Evolutionary conservation across 1,284 basidiomycete species (phyloP).

Genomic region (Cutaneotrichosporon sp.): DNA sequence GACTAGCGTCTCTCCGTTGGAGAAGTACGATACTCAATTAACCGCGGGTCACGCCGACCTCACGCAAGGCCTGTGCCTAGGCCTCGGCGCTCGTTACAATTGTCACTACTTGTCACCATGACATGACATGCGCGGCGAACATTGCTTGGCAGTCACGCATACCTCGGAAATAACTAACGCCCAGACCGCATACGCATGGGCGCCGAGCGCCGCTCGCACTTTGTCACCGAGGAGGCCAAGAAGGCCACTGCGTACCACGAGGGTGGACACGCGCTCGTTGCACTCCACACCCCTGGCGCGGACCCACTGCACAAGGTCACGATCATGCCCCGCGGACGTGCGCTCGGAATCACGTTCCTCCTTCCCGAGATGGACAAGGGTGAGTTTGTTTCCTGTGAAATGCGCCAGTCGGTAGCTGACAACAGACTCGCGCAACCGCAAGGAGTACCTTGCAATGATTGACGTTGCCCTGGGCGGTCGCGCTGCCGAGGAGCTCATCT

Average conservation of each 20-base stretch:
- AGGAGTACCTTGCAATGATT: constrained; percentile 58
- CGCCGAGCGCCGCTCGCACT: constrained; percentile 82
- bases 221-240: constrained; percentile 79
- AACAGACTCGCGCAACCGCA: constrained; percentile 49
- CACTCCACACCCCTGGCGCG: constrained; percentile 85
- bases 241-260: constrained; percentile 91
- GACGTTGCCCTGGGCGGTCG: constrained; percentile 91
- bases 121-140: neutral
- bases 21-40: neutral
- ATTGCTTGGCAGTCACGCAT: neutral
- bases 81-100: neutral
- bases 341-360: constrained; percentile 81
- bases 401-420: neutral
- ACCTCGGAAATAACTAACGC: neutral
- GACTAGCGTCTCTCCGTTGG: too few species aligned
- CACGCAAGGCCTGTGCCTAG: neutral
- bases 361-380: constrained; percentile 75
- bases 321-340: constrained; percentile 88
- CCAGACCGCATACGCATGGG: constrained; percentile 93
- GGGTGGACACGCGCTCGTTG: constrained; percentile 88
- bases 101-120: constrained; percentile 1
- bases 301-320: constrained; percentile 96
- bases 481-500: constrained; percentile 88
- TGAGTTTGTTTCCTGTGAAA: constrained; percentile 18
- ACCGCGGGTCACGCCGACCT: neutral